A percentile compares a stretch with the other conserved stretches of the same genome.
Conservation (phyloP, 1,139 yeast species). For the Eremothecium sinecaudum region DNA sequence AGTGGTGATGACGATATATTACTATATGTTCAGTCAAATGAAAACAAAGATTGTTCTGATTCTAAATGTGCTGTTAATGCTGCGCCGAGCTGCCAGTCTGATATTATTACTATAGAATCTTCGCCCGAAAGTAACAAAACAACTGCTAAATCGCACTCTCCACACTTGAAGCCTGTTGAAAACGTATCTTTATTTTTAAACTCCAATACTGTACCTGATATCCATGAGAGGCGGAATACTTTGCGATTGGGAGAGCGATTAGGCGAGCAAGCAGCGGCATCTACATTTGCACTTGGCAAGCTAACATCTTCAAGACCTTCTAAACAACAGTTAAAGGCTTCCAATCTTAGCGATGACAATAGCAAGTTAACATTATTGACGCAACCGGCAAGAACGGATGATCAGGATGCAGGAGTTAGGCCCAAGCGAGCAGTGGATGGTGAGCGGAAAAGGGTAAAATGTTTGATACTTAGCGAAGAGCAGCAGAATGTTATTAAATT, state of each 20-base stretch:
- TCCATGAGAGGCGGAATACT: background rate
- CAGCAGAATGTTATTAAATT: constrained; percentile 60
- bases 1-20: constrained; percentile 9
- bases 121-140: background rate
- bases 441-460: constrained; percentile 23
- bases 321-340: background rate
- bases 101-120: background rate
- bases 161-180: background rate
- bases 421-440: constrained; percentile 10
- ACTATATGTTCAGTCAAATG: constrained; percentile 8
- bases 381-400: constrained; percentile 8
- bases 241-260: background rate
- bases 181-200: no score
- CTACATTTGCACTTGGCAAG: no score
- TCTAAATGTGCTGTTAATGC: background rate
- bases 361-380: constrained; percentile 15
- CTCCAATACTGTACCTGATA: background rate
- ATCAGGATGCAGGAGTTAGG: constrained; percentile 9
- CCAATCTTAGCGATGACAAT: background rate
- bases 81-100: background rate
- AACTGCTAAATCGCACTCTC: background rate
- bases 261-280: background rate
- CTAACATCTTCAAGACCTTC: no score
- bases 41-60: constrained; percentile 17
- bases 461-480: constrained; percentile 50